Percentiles rank a stretch among this genome's conserved stretches.
Evolutionary conservation across 2,329 filamentous ascomycete species (phyloP).

Genomic region (Lachnellula cervina): DNA sequence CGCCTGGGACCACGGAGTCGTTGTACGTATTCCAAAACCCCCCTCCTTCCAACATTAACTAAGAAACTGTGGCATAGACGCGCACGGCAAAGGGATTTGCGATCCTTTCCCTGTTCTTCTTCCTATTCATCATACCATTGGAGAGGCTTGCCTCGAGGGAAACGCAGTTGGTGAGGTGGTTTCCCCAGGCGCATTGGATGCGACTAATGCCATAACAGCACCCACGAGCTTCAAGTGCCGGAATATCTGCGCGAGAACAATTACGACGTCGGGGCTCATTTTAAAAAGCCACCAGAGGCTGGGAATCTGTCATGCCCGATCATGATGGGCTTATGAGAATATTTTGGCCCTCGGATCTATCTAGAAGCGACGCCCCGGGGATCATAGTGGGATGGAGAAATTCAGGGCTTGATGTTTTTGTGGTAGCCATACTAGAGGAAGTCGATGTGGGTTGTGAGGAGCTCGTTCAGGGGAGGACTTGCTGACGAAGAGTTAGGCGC

Average conservation of each 20-base stretch:
- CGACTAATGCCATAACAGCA: slow-evolving; percentile 52
- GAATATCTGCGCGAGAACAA: slow-evolving; percentile 93
- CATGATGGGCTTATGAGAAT: slow-evolving; percentile 92
- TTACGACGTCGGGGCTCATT: slow-evolving; percentile 91
- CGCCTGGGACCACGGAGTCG: slow-evolving; percentile 97
- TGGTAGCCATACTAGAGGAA: slow-evolving; percentile 83
- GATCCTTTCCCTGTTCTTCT: slow-evolving; percentile 77
- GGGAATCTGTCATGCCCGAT: slow-evolving; percentile 56
- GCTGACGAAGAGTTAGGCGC: slow-evolving; percentile 32
- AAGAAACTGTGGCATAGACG: slow-evolving; percentile 47
- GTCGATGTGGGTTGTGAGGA: slow-evolving; percentile 63
- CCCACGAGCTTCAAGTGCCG: slow-evolving; percentile 69
- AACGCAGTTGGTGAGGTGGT: slow-evolving; percentile 61
- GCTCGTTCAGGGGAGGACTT: slow-evolving; percentile 9
- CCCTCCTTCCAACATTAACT: slow-evolving; percentile 6
- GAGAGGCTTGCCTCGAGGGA: slow-evolving; percentile 78
- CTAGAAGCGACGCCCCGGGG: slow-evolving; percentile 66
- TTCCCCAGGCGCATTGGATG: slow-evolving; percentile 18
- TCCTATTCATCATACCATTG: slow-evolving; percentile 77
- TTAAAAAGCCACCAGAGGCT: slow-evolving; percentile 40
- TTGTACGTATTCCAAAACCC: slow-evolving; percentile 54
- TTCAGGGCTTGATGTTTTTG: slow-evolving; percentile 83
- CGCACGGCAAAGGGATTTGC: slow-evolving; percentile 82
- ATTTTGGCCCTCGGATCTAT: slow-evolving; percentile 93
- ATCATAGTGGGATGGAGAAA: slow-evolving; percentile 96